Percentiles rank a stretch among this genome's conserved stretches.
Evolutionary conservation across 805 yeast species (phyloP).

Genomic region (Ogataea degrootiae): DNA sequence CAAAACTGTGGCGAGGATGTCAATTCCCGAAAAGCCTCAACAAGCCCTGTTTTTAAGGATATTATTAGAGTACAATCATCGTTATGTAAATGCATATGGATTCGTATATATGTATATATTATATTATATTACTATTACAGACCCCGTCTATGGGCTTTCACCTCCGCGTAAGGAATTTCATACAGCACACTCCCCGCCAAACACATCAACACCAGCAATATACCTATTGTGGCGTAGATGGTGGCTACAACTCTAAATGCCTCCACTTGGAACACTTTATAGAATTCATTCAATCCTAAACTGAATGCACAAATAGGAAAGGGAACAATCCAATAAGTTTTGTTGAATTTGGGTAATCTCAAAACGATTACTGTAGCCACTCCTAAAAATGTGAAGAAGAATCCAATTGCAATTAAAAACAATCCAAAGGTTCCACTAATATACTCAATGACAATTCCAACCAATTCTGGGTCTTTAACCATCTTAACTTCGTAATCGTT

Average conservation of each 20-base stretch:
- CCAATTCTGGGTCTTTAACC: slow-evolving; percentile 1
- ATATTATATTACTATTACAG: no score
- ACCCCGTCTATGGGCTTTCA: not conserved
- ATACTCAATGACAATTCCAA: slow-evolving; percentile 10
- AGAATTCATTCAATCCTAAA: slow-evolving; percentile 51
- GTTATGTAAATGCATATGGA: no score
- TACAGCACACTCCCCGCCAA: slow-evolving; percentile 30
- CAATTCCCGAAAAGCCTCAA: no score
- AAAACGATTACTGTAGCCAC: slow-evolving; percentile 27
- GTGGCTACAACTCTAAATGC: slow-evolving; percentile 60
- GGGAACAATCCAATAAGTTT: slow-evolving; percentile 73
- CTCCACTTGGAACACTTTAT: slow-evolving; percentile 36
- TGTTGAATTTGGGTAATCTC: slow-evolving; percentile 34
- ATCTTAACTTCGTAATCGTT: slow-evolving; percentile 5
- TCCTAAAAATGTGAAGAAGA: slow-evolving; percentile 39
- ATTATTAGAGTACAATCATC: no score
- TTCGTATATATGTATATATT: no score
- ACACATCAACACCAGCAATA: slow-evolving; percentile 38
- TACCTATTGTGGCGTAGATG: slow-evolving; percentile 50
- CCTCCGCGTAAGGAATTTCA: slow-evolving; percentile 25
- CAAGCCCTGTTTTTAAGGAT: no score
- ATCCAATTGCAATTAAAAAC: slow-evolving; percentile 18
- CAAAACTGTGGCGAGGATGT: no score
- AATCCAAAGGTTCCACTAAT: slow-evolving; percentile 10
- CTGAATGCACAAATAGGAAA: slow-evolving; percentile 83